A percentile compares a stretch with the other conserved stretches of the same genome.
These are phyloP conservation scores for Candida freyschussii DNA, from an alignment of 1,139 yeast genomes.

Conservation along the genomic window DNA sequence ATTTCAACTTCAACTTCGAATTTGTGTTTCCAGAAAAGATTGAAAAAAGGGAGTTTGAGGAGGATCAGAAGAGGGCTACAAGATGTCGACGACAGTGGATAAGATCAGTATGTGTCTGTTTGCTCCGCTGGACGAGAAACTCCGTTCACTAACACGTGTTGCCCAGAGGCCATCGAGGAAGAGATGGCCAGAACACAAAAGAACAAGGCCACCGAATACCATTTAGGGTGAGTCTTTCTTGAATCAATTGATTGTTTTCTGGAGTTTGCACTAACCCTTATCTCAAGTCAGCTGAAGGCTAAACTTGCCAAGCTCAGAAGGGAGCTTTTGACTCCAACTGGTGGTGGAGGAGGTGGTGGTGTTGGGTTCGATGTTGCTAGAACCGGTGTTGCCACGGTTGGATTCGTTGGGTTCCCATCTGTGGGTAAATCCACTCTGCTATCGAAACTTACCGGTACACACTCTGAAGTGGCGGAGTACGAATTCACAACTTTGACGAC, in stretches of 20 bases:
- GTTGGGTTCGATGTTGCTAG: constrained; percentile 96
- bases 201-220: constrained; percentile 93
- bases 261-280: no score
- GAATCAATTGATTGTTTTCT: no score
- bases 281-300: constrained; percentile 74
- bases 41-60: constrained; percentile 1
- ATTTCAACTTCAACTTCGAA: no score
- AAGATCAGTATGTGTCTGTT: constrained; percentile 17
- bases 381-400: constrained; percentile 96
- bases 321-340: constrained; percentile 77
- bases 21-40: neutral
- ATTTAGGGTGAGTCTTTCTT: constrained; percentile 51
- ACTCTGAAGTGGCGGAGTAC: constrained; percentile 94
- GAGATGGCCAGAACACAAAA: constrained; percentile 94
- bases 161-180: constrained; percentile 83
- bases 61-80: constrained; percentile 1
- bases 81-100: constrained; percentile 25
- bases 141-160: constrained; percentile 3
- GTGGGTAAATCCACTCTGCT: constrained; percentile 94
- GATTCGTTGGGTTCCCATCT: constrained; percentile 97
- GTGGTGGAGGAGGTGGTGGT: constrained; percentile 84
- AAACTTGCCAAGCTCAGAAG: constrained; percentile 91
- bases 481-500: constrained; percentile 97
- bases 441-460: constrained; percentile 88
- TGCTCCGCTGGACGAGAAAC: neutral